Conservation (phyloP, 2,329 filamentous ascomycete genomes). For the Calonectria hongkongensis region DNA sequence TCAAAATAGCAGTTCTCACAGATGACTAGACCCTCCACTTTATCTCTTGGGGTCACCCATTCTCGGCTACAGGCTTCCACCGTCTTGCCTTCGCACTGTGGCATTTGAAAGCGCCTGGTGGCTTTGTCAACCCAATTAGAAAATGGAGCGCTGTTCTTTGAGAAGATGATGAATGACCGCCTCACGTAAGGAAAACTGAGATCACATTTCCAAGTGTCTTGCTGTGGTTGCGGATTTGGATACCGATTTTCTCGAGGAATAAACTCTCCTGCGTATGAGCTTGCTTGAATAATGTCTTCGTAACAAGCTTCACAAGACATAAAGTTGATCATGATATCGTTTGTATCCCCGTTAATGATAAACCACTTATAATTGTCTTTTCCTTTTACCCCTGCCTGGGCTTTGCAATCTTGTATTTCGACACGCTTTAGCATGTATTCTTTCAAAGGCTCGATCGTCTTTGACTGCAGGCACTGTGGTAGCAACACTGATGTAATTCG, state of each 20-base stretch:
- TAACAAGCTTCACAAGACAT: slow-evolving; percentile 27
- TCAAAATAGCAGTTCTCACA: slow-evolving; percentile 30
- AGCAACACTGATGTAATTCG: slow-evolving; percentile 10
- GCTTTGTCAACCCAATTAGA: slow-evolving; percentile 23
- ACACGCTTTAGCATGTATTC: slow-evolving; percentile 25
- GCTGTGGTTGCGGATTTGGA: slow-evolving; percentile 19
- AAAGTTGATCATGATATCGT: slow-evolving; percentile 30
- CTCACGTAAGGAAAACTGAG: slow-evolving; percentile 12
- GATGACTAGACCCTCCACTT: slow-evolving; percentile 23
- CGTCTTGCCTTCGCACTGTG: slow-evolving; percentile 23
- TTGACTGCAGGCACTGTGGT: slow-evolving; percentile 2
- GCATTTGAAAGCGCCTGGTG: slow-evolving; percentile 18
- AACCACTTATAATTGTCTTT: slow-evolving; percentile 25
- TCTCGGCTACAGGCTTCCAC: slow-evolving; percentile 20
- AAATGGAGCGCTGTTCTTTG: slow-evolving; percentile 19
- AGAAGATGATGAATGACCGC: slow-evolving; percentile 8
- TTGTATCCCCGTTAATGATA: slow-evolving; percentile 16
- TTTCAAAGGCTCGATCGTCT: not conserved
- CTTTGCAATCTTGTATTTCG: slow-evolving; percentile 15
- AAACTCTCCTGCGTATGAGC: slow-evolving; percentile 26
- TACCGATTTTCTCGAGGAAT: slow-evolving; percentile 18
- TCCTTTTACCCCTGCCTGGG: slow-evolving; percentile 6
- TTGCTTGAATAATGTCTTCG: slow-evolving; percentile 20
- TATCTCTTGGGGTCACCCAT: slow-evolving; percentile 23
- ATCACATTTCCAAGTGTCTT: slow-evolving; percentile 23